phyloP scores from a whole-genome alignment of 495 filamentous ascomycete species.

The Xylona heveae region DNA sequence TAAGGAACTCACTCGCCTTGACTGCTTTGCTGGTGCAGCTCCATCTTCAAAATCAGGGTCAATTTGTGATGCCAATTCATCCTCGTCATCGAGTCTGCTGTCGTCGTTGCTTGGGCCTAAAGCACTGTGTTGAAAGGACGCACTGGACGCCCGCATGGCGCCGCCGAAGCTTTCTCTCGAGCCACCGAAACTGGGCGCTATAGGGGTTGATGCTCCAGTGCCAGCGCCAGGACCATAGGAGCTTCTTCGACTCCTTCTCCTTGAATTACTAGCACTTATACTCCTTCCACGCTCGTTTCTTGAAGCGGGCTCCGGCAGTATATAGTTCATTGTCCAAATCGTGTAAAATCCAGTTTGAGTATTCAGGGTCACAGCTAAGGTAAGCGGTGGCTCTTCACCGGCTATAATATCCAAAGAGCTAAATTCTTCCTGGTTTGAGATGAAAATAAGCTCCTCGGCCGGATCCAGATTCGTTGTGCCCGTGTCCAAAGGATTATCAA shows the following conservation, averaged over 20 bases:
- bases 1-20: slow-evolving; percentile 76
- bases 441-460: slow-evolving; percentile 5
- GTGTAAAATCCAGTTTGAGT: slow-evolving; percentile 47
- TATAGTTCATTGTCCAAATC: slow-evolving; percentile 56
- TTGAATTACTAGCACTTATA: slow-evolving; percentile 29
- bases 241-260: slow-evolving; percentile 66
- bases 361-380: slow-evolving; percentile 69
- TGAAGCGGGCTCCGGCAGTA: slow-evolving; percentile 31
- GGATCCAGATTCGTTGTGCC: slow-evolving; percentile 8
- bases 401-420: background rate
- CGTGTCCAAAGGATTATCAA: no score
- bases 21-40: slow-evolving; percentile 46
- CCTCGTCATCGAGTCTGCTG: slow-evolving; percentile 22
- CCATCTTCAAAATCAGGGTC: slow-evolving; percentile 56
- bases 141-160: slow-evolving; percentile 19
- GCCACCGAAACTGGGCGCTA: slow-evolving; percentile 24
- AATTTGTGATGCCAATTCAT: slow-evolving; percentile 48
- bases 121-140: no score
- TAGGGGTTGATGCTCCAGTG: slow-evolving; percentile 65
- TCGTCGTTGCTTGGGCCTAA: slow-evolving; percentile 26
- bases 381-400: slow-evolving; percentile 23
- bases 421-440: slow-evolving; percentile 5
- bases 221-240: slow-evolving; percentile 60
- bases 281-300: slow-evolving; percentile 25
- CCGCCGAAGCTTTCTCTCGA: slow-evolving; percentile 36